Base-by-base conservation (phyloP, 371 early-diverging fungal species). In the Entomophthora muscae region DNA sequence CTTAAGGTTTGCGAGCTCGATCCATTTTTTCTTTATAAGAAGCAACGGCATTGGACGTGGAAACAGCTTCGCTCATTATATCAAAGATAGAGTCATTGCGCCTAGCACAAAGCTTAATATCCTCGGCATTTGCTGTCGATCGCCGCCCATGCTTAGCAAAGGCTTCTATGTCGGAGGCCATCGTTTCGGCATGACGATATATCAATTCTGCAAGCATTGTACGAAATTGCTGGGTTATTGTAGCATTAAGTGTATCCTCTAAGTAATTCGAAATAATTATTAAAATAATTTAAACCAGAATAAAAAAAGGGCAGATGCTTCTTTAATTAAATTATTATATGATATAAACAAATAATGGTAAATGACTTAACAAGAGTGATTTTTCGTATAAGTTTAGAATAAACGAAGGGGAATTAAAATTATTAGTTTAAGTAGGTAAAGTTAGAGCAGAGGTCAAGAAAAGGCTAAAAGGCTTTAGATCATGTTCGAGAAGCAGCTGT, bases 121-220 rank as follows among this genome's bases (percentile, higher is more conserved):
- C 56, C n/a, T 55, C 56, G 12, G 56, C 22, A 13, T 22, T 55
- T 7, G 28, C 28, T 22, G 26, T 55, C 12, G 24, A 12, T 26
- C 56, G 22, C 12, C 56, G 22, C 22, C 12, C 56, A 55, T 55
- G 56, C 22, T 27, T 27, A 55, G 56, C 3, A 27, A 55, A 55
- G 22, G 32, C 27, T 27, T 59, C 63, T 26, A 31, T 33, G 30
- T 52, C 60, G 12, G 42, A n/a, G 42, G 67, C 64, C 72, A 69
- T 72, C 5, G 42, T 42, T 42, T 42, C 42, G 42, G 42, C 42
- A 42, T 42, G 42, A 5, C 42, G 42, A 17, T 42, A 42, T 10
- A 42, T 42, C 10, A 42, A 17, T 17, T 42, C 42, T 10, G 42
- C 42, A 42, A 42, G 42, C 42, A 42, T 42, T 42, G 42, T 42